A percentile compares a stretch with the other conserved stretches of the same genome.
These are phyloP conservation scores for Beauveria scarabaeidicola DNA, from an alignment of 2,329 filamentous ascomycete species.

Conservation along the genomic window DNA sequence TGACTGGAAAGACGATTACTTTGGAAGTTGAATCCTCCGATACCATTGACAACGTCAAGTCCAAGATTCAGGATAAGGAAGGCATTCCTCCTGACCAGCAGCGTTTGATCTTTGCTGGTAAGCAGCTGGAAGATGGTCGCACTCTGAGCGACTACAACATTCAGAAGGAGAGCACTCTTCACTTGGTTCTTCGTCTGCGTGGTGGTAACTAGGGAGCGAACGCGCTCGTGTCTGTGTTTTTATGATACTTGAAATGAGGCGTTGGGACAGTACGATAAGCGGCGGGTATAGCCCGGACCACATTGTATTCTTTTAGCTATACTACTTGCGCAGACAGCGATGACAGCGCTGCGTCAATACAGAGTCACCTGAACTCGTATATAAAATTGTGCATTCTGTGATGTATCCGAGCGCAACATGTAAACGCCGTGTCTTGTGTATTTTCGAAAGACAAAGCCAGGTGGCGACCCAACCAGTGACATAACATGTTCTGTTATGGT, in stretches of 20 bases:
- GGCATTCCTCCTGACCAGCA: conserved; percentile 95
- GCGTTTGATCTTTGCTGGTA: conserved; percentile 90
- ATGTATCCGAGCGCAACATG: background rate
- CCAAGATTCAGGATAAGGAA: conserved; percentile 98
- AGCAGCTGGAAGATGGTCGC: conserved; percentile 90
- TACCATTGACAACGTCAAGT: conserved; percentile 95
- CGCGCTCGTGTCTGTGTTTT: background rate
- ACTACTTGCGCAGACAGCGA: conserved; percentile 11
- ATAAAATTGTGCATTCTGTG: background rate
- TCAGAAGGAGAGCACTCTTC: conserved; percentile 84
- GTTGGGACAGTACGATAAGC: conserved; percentile 2
- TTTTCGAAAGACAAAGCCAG: background rate
- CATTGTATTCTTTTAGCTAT: conserved; percentile 14
- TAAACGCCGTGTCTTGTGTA: background rate
- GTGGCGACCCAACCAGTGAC: background rate
- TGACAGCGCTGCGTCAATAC: conserved; percentile 14
- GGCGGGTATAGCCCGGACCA: background rate
- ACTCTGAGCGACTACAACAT: conserved; percentile 93
- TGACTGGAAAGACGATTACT: conserved; percentile 94
- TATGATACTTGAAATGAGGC: conserved; percentile 6
- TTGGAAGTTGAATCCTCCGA: conserved; percentile 82
- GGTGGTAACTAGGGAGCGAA: conserved; percentile 51
- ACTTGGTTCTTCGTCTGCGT: conserved; percentile 82
- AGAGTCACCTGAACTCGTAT: conserved; percentile 12
- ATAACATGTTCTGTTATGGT: background rate